Base-by-base conservation (phyloP, 1,139 yeast genomes). In the Yamadazyma dushanensis region DNA sequence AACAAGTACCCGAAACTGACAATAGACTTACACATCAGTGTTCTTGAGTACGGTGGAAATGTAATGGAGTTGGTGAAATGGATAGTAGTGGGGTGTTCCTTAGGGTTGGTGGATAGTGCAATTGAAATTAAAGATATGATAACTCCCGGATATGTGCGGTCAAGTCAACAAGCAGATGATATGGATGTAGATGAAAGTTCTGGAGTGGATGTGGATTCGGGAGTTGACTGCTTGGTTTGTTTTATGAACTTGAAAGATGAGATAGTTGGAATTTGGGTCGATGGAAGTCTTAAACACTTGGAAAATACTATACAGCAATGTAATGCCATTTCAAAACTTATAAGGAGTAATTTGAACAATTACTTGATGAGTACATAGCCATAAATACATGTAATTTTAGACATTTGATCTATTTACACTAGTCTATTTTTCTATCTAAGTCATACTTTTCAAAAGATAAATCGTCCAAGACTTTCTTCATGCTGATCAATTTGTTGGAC, bases 1-100 rank as follows among this genome's bases (percentile, higher is more conserved):
- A 78, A 78, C 13, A 78, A 81, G 42, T 90, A 90, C 56, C 97
- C 97, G 5, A 92, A 92, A 58, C 85, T 96, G 8, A 80, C 90
- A 16, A 86, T 92, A 37, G 94, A 83, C 52, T 70, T 92, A 16
- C 83, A 82, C 49, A 69, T 90, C n/a, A 78, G 84, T 29, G 66
- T 88, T 3, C 65, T 88, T 14, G 45, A 41, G 25, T 32, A 34
- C 16, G 44, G 41, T 13, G 57, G 70, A 13, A 61, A 62, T 5
- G 51, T 74, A 29, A 57, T 72, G 31, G 66, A 73, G 42, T 57
- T 71, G 35, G 55, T 63, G 27, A 59, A 57, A 31, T 70, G 77
- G 66, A 57, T 74, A 7, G 63, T 78, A 10, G 82, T 82, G 46
- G 76, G 84, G 35, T 70, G 84, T 2, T 75, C 86, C 6, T 57